A percentile compares a stretch with the other conserved stretches of the same genome.
phyloP scores from a whole-genome alignment of 176 grass and related monocot species.

The Triticum dicoccoides region DNA sequence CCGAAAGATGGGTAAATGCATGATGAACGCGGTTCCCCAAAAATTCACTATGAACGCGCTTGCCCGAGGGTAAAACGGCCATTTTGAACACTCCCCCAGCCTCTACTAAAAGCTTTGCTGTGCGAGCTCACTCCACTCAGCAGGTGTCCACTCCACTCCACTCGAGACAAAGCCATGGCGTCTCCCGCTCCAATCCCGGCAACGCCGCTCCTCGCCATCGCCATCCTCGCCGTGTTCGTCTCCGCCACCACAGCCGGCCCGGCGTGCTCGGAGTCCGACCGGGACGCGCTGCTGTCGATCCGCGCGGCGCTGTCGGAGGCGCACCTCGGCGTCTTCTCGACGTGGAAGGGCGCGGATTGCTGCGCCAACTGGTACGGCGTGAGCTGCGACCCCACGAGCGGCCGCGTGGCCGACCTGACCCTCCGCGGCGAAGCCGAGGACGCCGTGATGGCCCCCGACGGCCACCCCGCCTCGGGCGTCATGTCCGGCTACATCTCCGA shows the following conservation, averaged over 20 bases:
- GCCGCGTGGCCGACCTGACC: constrained; percentile 66
- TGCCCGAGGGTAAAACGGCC: constrained; percentile 28
- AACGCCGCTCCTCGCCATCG: constrained; percentile 18
- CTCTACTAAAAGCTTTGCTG: constrained; percentile 22
- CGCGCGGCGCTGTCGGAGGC: constrained; percentile 67
- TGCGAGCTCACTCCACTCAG: constrained; percentile 4
- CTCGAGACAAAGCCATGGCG: constrained; percentile 13
- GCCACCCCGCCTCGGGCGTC: constrained; percentile 53
- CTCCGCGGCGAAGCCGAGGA: constrained; percentile 91
- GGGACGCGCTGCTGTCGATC: constrained; percentile 62
- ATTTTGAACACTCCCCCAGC: constrained; percentile 1
- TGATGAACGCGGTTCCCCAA: no score
- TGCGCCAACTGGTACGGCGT: constrained; percentile 92
- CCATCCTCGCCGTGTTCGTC: neutral
- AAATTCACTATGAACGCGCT: neutral
- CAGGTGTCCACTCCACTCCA: constrained; percentile 7
- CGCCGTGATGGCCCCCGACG: constrained; percentile 57
- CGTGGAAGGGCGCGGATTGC: constrained; percentile 75
- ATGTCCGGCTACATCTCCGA: constrained; percentile 93
- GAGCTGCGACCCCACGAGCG: constrained; percentile 66
- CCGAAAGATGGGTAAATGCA: no score
- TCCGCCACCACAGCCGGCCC: neutral
- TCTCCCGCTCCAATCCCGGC: constrained; percentile 4
- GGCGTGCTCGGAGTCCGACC: constrained; percentile 35
- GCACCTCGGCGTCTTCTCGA: constrained; percentile 75